Base-by-base conservation (phyloP, 208 protist genomes). In the Porcisia deanei region DNA sequence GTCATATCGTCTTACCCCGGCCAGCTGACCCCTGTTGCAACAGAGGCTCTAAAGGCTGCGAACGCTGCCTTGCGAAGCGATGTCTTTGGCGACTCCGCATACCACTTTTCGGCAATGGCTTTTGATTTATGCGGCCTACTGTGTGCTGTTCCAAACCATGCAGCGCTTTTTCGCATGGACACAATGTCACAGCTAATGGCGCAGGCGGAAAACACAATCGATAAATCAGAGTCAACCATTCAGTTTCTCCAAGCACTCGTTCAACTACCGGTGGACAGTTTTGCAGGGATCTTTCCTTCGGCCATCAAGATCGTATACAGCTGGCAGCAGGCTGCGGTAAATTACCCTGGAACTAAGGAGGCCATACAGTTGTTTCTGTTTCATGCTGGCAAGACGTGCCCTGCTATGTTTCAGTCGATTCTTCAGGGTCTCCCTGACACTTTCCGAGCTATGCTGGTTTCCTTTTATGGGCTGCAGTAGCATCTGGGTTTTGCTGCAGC, bases 181-280 rank as follows among this genome's bases (percentile, higher is more conserved):
- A 78, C 83, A 16, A 71, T 94, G 49, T 68, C 79, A 45, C 66
- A 83, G 73, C 85, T 96, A 22, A 87, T 96, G 75, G 75, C 90
- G 41, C 83, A 85, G 65, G 72, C 82, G 18, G 83, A 85, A 18
- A 94, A 96, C 67, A 75, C 81, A 52, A 70, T 86, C 14, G 85
- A 88, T 25, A 96, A 96, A 73, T 94, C 92, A 1, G 83, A 91
- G 60, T 90, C 92, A 37, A 96, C 92, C 39, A 88, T 89, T 77
- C 75, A 81, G 37, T 60, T 94, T n/a, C 83, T 84, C 45, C 80
- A 86, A 54, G 89, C 88, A 59, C 67, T 94, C 2, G 59, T 66
- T 6, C 79, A 81, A n/a, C 52, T 73, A 18, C 49, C 71, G 39
- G 74, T 83, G 57, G 84, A 88, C 41, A 55, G 81, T 54, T 81